Percentiles rank a stretch among this genome's conserved stretches.
Evolutionary conservation across 306 rosid species (phyloP).

Genomic region (Quillaja saponaria): DNA sequence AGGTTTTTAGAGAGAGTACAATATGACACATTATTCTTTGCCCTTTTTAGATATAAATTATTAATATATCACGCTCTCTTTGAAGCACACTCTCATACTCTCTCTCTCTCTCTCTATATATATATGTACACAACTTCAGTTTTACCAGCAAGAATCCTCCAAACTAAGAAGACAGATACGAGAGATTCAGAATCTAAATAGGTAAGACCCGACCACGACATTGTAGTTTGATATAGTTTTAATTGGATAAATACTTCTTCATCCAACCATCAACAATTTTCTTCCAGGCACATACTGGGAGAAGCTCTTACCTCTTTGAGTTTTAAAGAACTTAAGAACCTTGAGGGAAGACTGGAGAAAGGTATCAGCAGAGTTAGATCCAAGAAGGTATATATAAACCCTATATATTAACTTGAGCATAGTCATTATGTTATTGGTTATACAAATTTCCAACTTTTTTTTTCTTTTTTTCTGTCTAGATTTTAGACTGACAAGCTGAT

Average conservation of each 20-base stretch:
- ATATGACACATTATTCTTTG: too few species aligned
- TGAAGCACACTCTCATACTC: too few species aligned
- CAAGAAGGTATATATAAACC: conserved; percentile 55
- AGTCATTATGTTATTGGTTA: too few species aligned
- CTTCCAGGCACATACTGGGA: conserved; percentile 76
- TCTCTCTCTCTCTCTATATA: too few species aligned
- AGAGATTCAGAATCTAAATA: conserved; percentile 81
- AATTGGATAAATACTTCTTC: background rate
- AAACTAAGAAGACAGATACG: conserved; percentile 82
- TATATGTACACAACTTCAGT: conserved; percentile 40
- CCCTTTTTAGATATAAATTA: too few species aligned
- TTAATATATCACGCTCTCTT: too few species aligned
- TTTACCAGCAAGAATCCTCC: conserved; percentile 90
- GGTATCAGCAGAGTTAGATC: conserved; percentile 88
- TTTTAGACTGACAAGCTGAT: conserved; percentile 15
- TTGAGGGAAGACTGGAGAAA: conserved; percentile 91
- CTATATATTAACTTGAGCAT: too few species aligned
- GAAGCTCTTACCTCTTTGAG: conserved; percentile 75
- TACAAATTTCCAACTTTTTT: too few species aligned
- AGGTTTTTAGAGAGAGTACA: too few species aligned
- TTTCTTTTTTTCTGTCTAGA: too few species aligned
- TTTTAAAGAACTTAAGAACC: conserved; percentile 78
- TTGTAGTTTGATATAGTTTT: too few species aligned
- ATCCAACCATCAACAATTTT: background rate
- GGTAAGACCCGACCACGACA: too few species aligned